These are phyloP conservation scores for Phytopythium aichiense DNA, from an alignment of 352 stramenopile species.

Conservation along the genomic window DNA sequence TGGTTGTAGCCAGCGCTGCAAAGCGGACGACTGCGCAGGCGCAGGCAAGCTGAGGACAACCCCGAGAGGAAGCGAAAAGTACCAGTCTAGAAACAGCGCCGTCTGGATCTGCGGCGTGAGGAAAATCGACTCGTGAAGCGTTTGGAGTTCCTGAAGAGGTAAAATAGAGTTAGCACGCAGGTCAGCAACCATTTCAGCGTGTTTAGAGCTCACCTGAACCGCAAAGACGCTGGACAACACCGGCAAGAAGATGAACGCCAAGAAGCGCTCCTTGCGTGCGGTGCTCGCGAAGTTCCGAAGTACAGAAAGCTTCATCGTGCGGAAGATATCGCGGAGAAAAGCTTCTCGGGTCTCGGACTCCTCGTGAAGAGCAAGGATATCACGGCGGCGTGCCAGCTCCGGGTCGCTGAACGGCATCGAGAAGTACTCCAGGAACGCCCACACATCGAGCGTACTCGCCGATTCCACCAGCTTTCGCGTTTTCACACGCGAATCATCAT, in stretches of 20 bases:
- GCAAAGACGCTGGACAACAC: constrained; percentile 77
- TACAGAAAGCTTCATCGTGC: constrained; percentile 40
- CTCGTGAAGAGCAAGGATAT: constrained; percentile 65
- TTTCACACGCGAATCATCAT: constrained; percentile 43
- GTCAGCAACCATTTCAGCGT: not conserved
- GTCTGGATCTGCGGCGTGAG: constrained; percentile 44
- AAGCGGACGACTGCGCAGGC: constrained; percentile 61
- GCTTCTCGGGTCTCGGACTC: constrained; percentile 49
- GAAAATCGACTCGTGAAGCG: constrained; percentile 57
- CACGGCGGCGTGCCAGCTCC: constrained; percentile 47
- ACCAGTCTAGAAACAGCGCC: constrained; percentile 78
- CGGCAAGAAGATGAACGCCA: constrained; percentile 69
- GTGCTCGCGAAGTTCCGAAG: constrained; percentile 37
- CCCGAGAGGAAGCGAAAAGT: constrained; percentile 65
- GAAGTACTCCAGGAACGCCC: constrained; percentile 79
- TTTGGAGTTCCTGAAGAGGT: constrained; percentile 49
- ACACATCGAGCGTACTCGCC: constrained; percentile 47
- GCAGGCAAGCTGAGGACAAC: constrained; percentile 51
- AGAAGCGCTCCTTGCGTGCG: constrained; percentile 31
- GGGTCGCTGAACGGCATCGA: constrained; percentile 72
- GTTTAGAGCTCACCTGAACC: constrained; percentile 47
- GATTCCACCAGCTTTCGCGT: constrained; percentile 35
- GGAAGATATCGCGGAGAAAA: constrained; percentile 49
- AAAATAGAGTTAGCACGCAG: not conserved
- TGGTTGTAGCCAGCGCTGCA: constrained; percentile 74